Evolutionary conservation across 1,284 basidiomycete species (phyloP), one percentile per base, ranked within the genome.

Genomic region (Ceratobasidium sp.): DNA sequence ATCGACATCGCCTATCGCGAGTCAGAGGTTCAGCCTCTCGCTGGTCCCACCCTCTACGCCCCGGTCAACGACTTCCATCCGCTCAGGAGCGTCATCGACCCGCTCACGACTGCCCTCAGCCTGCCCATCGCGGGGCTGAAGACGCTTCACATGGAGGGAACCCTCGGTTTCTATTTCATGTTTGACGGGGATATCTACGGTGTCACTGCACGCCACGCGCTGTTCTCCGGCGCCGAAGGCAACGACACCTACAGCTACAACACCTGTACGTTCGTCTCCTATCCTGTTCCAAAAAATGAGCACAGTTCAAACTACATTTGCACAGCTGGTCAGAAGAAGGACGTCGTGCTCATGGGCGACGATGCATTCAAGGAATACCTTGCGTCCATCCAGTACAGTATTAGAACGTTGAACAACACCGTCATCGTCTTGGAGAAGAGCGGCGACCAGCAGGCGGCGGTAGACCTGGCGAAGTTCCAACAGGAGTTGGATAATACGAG

Each of bases 311-410:
- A 86, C 81, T 83, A 60, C 76, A 79, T 76, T 81, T 82, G n/a
- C 79, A 72, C 51, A 81, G 70, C 81, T 66, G 80, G 28, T 39
- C 85, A 84, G 13, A 86, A 84, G 85, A 84, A 82, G 81, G 55
- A 87, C 64, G 87, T 88, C 75, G n/a, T 87, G 51, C 39, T 87
- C 2, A 86, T 87, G 86, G 84, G 86, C 72, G 60, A 40, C 44
- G 49, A n/a, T 0, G 84, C 84, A 0, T 87, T 86, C 85, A 78
- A 46, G 5, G 79, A 84, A 81, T 83, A 81, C 81, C 78, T 85
- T 23, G 80, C 42, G 9, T 85, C 83, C 79, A 85, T 87, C 77
- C 81, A 85, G 83, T 83, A 64, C 64, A 51, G 51, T 46, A 87
- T 87, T 67, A 81, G 82, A 71, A 84, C 13, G 26, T 81, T 82